Conservation (phyloP, 1,139 yeast genomes). For the Debaryomyces fabryi region DNA sequence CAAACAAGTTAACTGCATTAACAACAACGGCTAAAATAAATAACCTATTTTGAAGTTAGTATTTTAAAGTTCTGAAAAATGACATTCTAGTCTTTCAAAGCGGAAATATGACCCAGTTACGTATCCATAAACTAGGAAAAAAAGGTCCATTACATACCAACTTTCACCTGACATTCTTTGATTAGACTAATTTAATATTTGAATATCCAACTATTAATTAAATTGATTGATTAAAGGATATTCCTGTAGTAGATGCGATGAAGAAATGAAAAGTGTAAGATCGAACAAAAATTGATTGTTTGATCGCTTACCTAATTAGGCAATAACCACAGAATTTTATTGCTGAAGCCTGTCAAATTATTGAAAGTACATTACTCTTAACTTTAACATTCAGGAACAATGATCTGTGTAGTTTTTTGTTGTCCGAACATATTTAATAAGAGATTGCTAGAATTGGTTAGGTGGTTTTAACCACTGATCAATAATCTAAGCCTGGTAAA, state of each 20-base stretch:
- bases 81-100: neutral
- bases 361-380: too few species aligned
- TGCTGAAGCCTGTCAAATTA: neutral
- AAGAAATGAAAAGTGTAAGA: conserved; percentile 9
- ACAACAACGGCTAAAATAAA: conserved; percentile 83
- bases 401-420: neutral
- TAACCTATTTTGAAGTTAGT: conserved; percentile 41
- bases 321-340: neutral
- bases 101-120: neutral
- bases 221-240: conserved; percentile 3
- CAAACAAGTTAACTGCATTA: conserved; percentile 84
- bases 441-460: neutral
- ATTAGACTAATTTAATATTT: neutral
- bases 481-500: neutral
- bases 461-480: neutral
- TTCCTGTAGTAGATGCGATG: neutral
- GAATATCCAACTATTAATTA: neutral
- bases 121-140: neutral
- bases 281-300: conserved; percentile 3
- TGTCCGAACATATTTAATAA: neutral
- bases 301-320: conserved; percentile 9
- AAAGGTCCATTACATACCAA: conserved; percentile 26
- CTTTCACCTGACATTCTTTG: conserved; percentile 32
- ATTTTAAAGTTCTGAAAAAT: neutral
- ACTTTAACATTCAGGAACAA: neutral